Conservation (phyloP, 2,329 filamentous ascomycete genomes). For the Ophiostoma triangulosporum region DNA sequence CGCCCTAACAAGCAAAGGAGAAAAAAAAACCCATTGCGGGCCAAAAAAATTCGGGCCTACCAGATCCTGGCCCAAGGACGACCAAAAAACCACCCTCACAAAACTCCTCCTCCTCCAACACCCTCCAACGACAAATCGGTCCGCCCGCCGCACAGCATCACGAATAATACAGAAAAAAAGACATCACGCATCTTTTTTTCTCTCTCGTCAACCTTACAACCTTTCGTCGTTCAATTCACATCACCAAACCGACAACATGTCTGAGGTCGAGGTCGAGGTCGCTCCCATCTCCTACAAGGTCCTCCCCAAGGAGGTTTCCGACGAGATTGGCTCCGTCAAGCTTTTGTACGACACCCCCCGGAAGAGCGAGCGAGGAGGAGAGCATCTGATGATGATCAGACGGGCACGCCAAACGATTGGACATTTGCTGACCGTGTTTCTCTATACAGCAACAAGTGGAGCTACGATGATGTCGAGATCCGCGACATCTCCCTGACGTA, state of each 20-base stretch:
- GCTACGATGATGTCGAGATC: slow-evolving; percentile 98
- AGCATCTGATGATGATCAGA: neutral
- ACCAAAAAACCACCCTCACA: neutral
- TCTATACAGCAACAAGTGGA: slow-evolving; percentile 55
- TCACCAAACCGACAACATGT: slow-evolving; percentile 47
- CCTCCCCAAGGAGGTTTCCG: slow-evolving; percentile 84
- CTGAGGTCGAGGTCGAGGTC: slow-evolving; percentile 94
- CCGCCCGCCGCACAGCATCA: slow-evolving; percentile 4
- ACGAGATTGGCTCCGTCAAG: slow-evolving; percentile 86
- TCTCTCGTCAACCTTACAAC: slow-evolving; percentile 1
- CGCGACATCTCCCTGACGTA: slow-evolving; percentile 99
- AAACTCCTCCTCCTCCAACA: slow-evolving; percentile 4
- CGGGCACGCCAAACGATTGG: neutral
- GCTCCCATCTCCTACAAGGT: slow-evolving; percentile 61
- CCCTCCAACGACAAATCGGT: slow-evolving; percentile 5
- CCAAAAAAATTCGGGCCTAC: slow-evolving; percentile 9
- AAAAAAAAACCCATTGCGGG: slow-evolving; percentile 7
- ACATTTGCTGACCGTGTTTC: slow-evolving; percentile 6
- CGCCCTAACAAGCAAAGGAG: neutral
- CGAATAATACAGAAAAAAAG: slow-evolving; percentile 5
- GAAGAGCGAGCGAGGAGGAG: neutral
- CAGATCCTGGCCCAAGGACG: neutral
- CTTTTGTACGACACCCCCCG: slow-evolving; percentile 42
- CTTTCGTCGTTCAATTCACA: slow-evolving; percentile 15
- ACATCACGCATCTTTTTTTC: slow-evolving; percentile 5